phyloP scores from a whole-genome alignment of 805 yeast species.

The Dipodascopsis tothii region DNA sequence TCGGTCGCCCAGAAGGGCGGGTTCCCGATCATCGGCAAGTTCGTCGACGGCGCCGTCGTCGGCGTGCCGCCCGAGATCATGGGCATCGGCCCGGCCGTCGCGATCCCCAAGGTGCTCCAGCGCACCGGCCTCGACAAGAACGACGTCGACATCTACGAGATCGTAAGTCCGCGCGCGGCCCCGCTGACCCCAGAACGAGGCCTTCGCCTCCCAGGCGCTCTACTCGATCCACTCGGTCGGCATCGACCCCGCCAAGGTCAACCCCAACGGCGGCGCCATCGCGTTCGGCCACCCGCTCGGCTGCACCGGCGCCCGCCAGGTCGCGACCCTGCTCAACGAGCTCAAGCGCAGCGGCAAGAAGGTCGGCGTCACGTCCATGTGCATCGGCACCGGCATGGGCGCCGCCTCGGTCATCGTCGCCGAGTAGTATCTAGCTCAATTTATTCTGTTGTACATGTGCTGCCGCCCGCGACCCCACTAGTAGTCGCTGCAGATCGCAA shows the following conservation, averaged over 20 bases:
- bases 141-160: slow-evolving; percentile 73
- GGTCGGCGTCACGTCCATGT: slow-evolving; percentile 90
- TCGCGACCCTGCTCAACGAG: slow-evolving; percentile 80
- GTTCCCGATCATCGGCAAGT: slow-evolving; percentile 70
- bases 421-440: slow-evolving; percentile 45
- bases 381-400: slow-evolving; percentile 98
- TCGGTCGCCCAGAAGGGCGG: slow-evolving; percentile 70
- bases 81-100: slow-evolving; percentile 97
- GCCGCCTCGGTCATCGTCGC: slow-evolving; percentile 82
- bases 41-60: slow-evolving; percentile 65
- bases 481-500: slow-evolving; percentile 72
- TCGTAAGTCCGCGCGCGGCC: slow-evolving; percentile 29
- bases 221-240: slow-evolving; percentile 61
- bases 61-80: slow-evolving; percentile 96
- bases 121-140: slow-evolving; percentile 50
- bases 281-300: slow-evolving; percentile 94
- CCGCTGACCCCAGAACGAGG: slow-evolving; percentile 44
- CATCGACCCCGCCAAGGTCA: slow-evolving; percentile 63
- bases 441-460: neutral
- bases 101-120: slow-evolving; percentile 76
- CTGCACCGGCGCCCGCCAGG: slow-evolving; percentile 86
- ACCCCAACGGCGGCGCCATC: slow-evolving; percentile 94
- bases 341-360: slow-evolving; percentile 59
- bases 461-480: slow-evolving; percentile 4
- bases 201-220: slow-evolving; percentile 91